phyloP scores from a whole-genome alignment of 2,329 filamentous ascomycete species.

The Clonostachys sp. region DNA sequence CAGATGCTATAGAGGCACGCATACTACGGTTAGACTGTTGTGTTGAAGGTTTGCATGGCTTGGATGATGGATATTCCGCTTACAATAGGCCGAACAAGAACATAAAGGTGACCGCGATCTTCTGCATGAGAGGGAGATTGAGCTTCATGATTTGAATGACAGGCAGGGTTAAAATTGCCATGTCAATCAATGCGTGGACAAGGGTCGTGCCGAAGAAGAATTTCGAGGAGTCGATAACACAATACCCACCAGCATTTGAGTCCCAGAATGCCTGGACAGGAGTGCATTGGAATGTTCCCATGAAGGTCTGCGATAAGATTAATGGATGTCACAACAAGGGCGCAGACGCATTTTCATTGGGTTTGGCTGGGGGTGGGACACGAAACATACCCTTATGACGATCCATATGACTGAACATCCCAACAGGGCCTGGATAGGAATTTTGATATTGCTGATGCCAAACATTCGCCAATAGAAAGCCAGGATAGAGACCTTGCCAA shows the following conservation, averaged over 20 bases:
- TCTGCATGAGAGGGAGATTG: slow-evolving; percentile 8
- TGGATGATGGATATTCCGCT: background rate
- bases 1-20: too few relatives aligned
- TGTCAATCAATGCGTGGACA: slow-evolving; percentile 14
- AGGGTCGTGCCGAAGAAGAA: slow-evolving; percentile 16
- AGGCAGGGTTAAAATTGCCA: slow-evolving; percentile 13
- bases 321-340: too few relatives aligned
- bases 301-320: too few relatives aligned
- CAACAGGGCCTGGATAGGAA: background rate
- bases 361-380: too few relatives aligned
- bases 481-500: background rate
- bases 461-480: background rate
- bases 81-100: slow-evolving; percentile 4
- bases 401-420: background rate
- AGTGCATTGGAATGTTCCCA: slow-evolving; percentile 15
- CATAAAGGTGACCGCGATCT: slow-evolving; percentile 8
- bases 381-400: background rate
- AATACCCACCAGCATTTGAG: slow-evolving; percentile 8
- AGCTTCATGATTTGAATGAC: slow-evolving; percentile 14
- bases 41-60: too few relatives aligned
- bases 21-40: too few relatives aligned
- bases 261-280: slow-evolving; percentile 19
- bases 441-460: background rate
- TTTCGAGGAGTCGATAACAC: slow-evolving; percentile 13
- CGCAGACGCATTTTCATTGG: too few relatives aligned